Conservation (phyloP, 1,139 yeast species). For the Hyphopichia burtonii region DNA sequence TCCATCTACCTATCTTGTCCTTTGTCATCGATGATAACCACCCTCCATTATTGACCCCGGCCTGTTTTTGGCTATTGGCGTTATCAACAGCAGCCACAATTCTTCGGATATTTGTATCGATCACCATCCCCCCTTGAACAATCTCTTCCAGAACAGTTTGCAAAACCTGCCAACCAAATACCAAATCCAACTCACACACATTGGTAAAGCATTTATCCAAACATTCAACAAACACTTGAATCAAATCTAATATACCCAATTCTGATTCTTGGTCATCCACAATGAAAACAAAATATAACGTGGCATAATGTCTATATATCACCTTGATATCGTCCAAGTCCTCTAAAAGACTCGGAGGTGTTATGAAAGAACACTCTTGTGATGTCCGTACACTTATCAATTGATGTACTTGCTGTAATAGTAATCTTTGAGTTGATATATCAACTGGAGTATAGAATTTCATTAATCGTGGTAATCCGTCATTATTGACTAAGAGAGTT, state of each 20-base stretch:
- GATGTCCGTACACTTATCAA: conserved; percentile 66
- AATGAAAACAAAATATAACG: conserved; percentile 88
- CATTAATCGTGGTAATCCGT: conserved; percentile 87
- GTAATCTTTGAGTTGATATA: conserved; percentile 67
- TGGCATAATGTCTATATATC: conserved; percentile 92
- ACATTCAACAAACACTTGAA: conserved; percentile 96
- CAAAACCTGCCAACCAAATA: conserved; percentile 95
- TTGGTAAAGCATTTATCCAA: conserved; percentile 89
- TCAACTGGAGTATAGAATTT: conserved; percentile 93
- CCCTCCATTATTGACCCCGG: conserved; percentile 5
- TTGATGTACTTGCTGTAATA: conserved; percentile 73
- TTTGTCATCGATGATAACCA: conserved; percentile 4
- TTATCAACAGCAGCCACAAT: conserved; percentile 81
- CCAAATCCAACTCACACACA: conserved; percentile 93
- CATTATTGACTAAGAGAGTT: conserved; percentile 66
- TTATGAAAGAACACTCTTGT: conserved; percentile 76
- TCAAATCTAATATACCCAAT: conserved; percentile 86
- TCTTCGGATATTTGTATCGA: conserved; percentile 80
- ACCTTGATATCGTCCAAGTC: conserved; percentile 81
- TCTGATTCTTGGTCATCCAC: conserved; percentile 97
- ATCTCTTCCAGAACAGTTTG: conserved; percentile 91
- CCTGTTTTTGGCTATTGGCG: conserved; percentile 49
- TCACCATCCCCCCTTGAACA: conserved; percentile 98
- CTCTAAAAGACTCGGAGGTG: conserved; percentile 74
- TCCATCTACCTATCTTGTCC: conserved; percentile 10